Evolutionary conservation across 176 grass and related monocot species (phyloP), one percentile per base, ranked within the genome.

Genomic region (Raddia distichophylla): DNA sequence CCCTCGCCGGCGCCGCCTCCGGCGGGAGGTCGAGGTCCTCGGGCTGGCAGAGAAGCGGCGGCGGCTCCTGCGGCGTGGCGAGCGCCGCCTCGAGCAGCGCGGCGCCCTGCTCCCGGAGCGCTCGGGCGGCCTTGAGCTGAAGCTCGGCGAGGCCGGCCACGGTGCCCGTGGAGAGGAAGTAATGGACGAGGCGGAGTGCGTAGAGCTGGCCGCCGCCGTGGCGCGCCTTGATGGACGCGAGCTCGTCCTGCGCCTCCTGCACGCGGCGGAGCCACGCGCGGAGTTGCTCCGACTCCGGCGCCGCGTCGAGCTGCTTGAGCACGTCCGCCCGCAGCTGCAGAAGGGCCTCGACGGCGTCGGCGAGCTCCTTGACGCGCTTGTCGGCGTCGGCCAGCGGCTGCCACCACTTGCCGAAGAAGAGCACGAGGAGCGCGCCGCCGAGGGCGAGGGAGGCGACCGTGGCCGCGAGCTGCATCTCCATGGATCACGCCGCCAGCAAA

Each of bases 391-490:
- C 83, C 52, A 90, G 79, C 83, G 88, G 88, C 88, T 86, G 88
- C 83, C 83, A 90, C 88, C 88, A 86, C 88, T 90, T 90, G 66
- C 83, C 79, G 67, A 90, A 86, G 67, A 90, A 53, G 15, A 90
- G 78, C 79, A 82, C 67, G 40, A 90, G 32, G 5, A 90, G 45
- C 67, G 78, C 88, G 44, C 83, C 83, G 73, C 88, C 88, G 67
- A 90, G 83, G 79, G 67, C 83, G 67, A 90, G 74, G 52, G 88
- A 74, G 15, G 16, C 79, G 60, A 90, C 78, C 52, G 82, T 79
- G 59, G 83, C 67, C 33, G 73, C 73, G 19, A 90, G 73, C 44
- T 90, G 88, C 83, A 86, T 61, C 60, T 90, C 88, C 88, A 84
- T 85, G 27, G 64, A 10, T 80, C 65, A 10, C 60, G 5, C 35